Evolutionary conservation across 208 protist genomes (phyloP).

Genomic region (Leishmania braziliensis): DNA sequence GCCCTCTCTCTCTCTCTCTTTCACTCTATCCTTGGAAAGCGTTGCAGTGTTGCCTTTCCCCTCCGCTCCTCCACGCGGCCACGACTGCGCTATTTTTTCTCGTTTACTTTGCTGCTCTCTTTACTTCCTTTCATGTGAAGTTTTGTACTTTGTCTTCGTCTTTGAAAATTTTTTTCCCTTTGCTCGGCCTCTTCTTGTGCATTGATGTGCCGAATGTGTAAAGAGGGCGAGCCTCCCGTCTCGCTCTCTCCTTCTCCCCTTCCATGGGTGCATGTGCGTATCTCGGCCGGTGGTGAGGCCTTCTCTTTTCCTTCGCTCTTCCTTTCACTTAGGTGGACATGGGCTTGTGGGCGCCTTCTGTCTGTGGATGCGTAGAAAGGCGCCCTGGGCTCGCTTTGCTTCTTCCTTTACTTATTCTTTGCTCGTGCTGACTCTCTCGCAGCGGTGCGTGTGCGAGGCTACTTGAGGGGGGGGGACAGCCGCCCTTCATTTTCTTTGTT

Average conservation of each 20-base stretch:
- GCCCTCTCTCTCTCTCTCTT: background rate
- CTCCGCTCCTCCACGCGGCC: background rate
- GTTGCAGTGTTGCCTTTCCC: background rate
- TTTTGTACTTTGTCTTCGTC: background rate
- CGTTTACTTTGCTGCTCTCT: background rate
- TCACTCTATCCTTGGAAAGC: background rate
- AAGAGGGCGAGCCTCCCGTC: background rate
- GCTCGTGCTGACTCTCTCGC: background rate
- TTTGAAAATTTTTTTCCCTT: background rate
- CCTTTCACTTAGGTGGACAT: background rate
- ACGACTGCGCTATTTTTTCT: background rate
- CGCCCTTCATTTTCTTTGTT: background rate
- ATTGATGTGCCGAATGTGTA: background rate
- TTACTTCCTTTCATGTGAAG: background rate
- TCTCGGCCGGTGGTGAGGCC: background rate
- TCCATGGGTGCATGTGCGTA: background rate
- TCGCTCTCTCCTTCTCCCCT: background rate
- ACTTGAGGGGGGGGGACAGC: background rate
- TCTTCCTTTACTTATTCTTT: slow-evolving; percentile 1
- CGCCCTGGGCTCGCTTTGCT: background rate
- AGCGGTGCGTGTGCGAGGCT: background rate
- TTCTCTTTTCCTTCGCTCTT: background rate
- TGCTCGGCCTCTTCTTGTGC: background rate
- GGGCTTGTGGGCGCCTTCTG: background rate
- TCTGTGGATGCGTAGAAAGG: background rate